These are phyloP conservation scores for Aspergillus bridgeri DNA, from an alignment of 495 filamentous ascomycete species.

Conservation along the genomic window DNA sequence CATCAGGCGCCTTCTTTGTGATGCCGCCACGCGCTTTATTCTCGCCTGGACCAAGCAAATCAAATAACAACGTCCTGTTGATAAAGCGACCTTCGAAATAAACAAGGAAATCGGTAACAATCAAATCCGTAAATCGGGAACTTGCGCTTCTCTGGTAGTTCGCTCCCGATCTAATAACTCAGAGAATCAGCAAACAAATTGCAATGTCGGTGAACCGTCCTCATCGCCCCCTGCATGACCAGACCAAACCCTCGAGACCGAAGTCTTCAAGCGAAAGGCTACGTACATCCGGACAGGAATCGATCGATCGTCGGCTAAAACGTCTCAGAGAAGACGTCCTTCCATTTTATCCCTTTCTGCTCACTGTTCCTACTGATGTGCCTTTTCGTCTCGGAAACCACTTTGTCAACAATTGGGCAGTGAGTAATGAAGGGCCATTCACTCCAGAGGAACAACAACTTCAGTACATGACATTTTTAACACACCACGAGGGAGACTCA, in stretches of 20 bases:
- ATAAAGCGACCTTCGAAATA: neutral
- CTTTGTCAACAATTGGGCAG: slow-evolving; percentile 47
- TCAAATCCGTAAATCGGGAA: neutral
- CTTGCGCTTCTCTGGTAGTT: neutral
- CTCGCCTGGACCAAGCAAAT: neutral
- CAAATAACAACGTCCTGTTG: neutral
- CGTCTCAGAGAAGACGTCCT: slow-evolving; percentile 45
- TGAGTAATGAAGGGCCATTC: slow-evolving; percentile 47
- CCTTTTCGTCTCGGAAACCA: slow-evolving; percentile 39
- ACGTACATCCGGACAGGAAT: slow-evolving; percentile 28
- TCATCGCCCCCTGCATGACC: slow-evolving; percentile 28
- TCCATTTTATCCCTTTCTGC: slow-evolving; percentile 46
- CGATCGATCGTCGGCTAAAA: slow-evolving; percentile 40
- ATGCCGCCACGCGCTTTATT: neutral
- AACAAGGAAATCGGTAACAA: neutral
- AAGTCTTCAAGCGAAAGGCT: slow-evolving; percentile 19
- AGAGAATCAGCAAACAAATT: slow-evolving; percentile 24
- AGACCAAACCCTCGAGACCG: slow-evolving; percentile 21
- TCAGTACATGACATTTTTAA: slow-evolving; percentile 53
- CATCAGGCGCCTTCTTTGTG: neutral
- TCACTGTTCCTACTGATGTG: slow-evolving; percentile 44
- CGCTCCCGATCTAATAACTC: neutral
- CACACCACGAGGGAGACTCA: slow-evolving; percentile 46
- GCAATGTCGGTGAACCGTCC: slow-evolving; percentile 48
- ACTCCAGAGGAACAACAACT: slow-evolving; percentile 46